Percentiles rank a stretch among this genome's conserved stretches.
Evolutionary conservation across 1,284 basidiomycete genomes (phyloP).

Genomic region (Boletus semigastroideus): DNA sequence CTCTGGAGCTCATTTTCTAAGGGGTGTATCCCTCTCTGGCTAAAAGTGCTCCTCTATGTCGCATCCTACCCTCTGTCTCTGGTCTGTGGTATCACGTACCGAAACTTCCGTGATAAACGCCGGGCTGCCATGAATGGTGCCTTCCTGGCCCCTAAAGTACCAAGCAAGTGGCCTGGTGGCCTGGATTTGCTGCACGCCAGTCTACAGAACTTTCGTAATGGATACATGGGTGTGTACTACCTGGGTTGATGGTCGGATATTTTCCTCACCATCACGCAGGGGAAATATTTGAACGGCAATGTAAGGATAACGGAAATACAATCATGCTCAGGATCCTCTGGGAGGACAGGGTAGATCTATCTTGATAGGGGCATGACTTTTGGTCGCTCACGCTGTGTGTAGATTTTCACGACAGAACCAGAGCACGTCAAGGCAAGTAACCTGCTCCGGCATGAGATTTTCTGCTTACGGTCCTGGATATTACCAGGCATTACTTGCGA

Average conservation of each 20-base stretch:
- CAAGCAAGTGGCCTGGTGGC: conserved; percentile 34
- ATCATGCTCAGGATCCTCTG: conserved; percentile 33
- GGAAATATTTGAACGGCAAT: conserved; percentile 23
- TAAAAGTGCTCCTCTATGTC: conserved; percentile 17
- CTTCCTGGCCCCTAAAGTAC: conserved; percentile 30
- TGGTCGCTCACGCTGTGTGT: neutral
- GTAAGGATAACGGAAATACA: conserved; percentile 29
- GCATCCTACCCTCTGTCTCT: conserved; percentile 31
- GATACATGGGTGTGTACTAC: conserved; percentile 36
- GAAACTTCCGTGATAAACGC: conserved; percentile 25
- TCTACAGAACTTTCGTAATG: conserved; percentile 26
- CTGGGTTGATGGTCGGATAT: neutral
- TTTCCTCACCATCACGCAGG: conserved; percentile 23
- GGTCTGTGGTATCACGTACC: conserved; percentile 17
- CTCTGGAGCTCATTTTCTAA: conserved; percentile 4
- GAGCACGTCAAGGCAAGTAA: conserved; percentile 39
- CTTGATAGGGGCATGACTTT: neutral
- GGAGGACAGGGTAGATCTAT: conserved; percentile 29
- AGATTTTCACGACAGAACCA: conserved; percentile 37
- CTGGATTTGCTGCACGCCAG: conserved; percentile 29
- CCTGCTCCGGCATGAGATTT: neutral
- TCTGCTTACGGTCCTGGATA: conserved; percentile 3
- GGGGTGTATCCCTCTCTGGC: conserved; percentile 16
- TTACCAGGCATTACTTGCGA: conserved; percentile 35
- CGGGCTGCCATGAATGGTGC: conserved; percentile 36